These are phyloP conservation scores for Ophiostoma quercus DNA, from an alignment of 2,329 filamentous ascomycete species.

Conservation along the genomic window DNA sequence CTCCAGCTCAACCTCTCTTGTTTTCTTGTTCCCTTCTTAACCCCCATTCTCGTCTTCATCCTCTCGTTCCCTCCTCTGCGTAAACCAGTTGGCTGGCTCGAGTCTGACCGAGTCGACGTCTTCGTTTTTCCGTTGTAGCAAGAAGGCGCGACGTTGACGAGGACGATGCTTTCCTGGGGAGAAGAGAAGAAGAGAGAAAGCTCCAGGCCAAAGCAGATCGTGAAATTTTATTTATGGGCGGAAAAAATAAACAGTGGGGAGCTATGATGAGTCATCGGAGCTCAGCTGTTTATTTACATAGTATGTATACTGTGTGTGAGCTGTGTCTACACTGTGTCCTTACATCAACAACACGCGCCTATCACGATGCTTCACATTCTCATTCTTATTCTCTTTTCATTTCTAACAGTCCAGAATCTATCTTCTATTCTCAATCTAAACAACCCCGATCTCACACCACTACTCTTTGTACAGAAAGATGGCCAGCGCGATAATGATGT, in stretches of 20 bases:
- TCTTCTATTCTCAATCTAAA: not conserved
- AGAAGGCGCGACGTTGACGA: slow-evolving; percentile 30
- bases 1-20: not conserved
- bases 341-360: not conserved
- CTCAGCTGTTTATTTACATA: not conserved
- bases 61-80: not conserved
- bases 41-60: not conserved
- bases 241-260: not conserved
- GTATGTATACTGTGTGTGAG: not conserved
- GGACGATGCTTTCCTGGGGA: slow-evolving; percentile 26
- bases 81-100: slow-evolving; percentile 11
- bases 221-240: slow-evolving; percentile 20
- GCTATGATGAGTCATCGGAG: not conserved
- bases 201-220: not conserved
- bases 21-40: not conserved
- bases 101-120: not conserved
- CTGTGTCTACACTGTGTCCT: not conserved
- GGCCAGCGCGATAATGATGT: not conserved
- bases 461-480: not conserved
- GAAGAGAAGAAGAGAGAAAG: not conserved
- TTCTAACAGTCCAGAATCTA: no score
- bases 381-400: no score
- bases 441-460: not conserved
- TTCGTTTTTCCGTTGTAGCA: slow-evolving; percentile 29
- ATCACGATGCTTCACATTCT: no score